A percentile compares a stretch with the other conserved stretches of the same genome.
Evolutionary conservation across 768 basidiomycete genomes (phyloP).

Genomic region (Collybia mongolica): DNA sequence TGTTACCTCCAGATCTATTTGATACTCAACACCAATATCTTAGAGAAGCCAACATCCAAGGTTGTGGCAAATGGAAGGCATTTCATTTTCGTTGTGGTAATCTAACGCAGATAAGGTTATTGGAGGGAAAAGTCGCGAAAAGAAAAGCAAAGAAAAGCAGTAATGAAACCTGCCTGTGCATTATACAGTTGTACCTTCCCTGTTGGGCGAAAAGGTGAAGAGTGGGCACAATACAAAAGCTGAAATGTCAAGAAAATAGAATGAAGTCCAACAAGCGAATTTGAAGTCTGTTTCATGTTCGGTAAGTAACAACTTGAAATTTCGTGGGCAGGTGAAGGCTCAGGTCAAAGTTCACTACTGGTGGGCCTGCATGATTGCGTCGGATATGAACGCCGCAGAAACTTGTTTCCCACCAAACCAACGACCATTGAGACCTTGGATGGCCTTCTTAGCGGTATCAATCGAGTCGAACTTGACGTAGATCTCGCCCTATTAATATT

Average conservation of each 20-base stretch:
- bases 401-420: constrained; percentile 96
- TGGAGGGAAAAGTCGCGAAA: constrained; percentile 24
- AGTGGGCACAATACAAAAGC: constrained; percentile 28
- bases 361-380: constrained; percentile 92
- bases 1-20: constrained; percentile 18
- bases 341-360: constrained; percentile 42
- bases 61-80: constrained; percentile 19
- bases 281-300: constrained; percentile 24
- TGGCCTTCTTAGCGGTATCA: constrained; percentile 78
- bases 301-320: constrained; percentile 26
- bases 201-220: constrained; percentile 15
- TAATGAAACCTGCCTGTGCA: constrained; percentile 40
- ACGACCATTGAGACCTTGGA: constrained; percentile 90
- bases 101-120: constrained; percentile 36
- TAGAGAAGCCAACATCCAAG: constrained; percentile 15
- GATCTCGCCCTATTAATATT: constrained; percentile 78
- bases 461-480: constrained; percentile 88
- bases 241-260: constrained; percentile 27
- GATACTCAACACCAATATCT: background rate
- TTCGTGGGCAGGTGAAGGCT: constrained; percentile 26
- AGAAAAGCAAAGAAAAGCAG: constrained; percentile 27
- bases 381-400: constrained; percentile 85
- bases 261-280: constrained; percentile 31
- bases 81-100: constrained; percentile 28
- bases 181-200: constrained; percentile 18